Evolutionary conservation across 1,139 yeast genomes (phyloP).

Genomic region (Candida buenavistaensis): DNA sequence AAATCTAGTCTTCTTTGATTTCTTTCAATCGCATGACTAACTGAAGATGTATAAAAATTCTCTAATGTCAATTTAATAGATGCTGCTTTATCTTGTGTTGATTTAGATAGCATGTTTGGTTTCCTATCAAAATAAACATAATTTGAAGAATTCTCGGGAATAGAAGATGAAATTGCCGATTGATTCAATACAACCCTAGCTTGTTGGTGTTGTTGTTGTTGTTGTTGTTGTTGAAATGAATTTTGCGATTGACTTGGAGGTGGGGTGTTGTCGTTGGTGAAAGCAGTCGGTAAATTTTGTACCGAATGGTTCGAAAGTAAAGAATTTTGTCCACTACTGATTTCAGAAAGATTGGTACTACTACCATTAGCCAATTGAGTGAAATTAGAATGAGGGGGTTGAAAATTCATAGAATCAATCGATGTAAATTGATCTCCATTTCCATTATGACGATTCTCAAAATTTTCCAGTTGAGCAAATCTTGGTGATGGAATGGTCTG

Average conservation of each 20-base stretch:
- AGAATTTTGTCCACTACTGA: slow-evolving; percentile 30
- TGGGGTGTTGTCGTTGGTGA: slow-evolving; percentile 16
- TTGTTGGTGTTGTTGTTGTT: slow-evolving; percentile 9
- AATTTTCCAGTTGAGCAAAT: slow-evolving; percentile 12
- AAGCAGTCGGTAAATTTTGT: slow-evolving; percentile 13
- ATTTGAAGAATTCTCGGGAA: slow-evolving; percentile 8
- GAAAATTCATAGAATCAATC: slow-evolving; percentile 39
- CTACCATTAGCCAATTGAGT: slow-evolving; percentile 45
- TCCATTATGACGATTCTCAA: slow-evolving; percentile 12
- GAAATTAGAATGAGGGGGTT: slow-evolving; percentile 42
- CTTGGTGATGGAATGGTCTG: slow-evolving; percentile 13
- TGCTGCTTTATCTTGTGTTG: slow-evolving; percentile 72
- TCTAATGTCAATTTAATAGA: slow-evolving; percentile 71
- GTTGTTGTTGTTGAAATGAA: slow-evolving; percentile 11
- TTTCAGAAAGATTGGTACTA: slow-evolving; percentile 41
- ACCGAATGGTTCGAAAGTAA: slow-evolving; percentile 24
- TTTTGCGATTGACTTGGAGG: slow-evolving; percentile 16
- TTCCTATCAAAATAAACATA: slow-evolving; percentile 82
- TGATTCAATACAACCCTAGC: slow-evolving; percentile 9
- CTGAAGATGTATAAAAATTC: slow-evolving; percentile 74
- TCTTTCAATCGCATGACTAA: slow-evolving; percentile 77
- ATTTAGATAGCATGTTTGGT: slow-evolving; percentile 70
- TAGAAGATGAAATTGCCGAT: slow-evolving; percentile 8
- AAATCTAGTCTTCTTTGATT: slow-evolving; percentile 75
- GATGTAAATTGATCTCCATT: slow-evolving; percentile 31